These are phyloP conservation scores for Tetratostichococcus sp. DNA, from an alignment of 139 green algal species.

Conservation along the genomic window DNA sequence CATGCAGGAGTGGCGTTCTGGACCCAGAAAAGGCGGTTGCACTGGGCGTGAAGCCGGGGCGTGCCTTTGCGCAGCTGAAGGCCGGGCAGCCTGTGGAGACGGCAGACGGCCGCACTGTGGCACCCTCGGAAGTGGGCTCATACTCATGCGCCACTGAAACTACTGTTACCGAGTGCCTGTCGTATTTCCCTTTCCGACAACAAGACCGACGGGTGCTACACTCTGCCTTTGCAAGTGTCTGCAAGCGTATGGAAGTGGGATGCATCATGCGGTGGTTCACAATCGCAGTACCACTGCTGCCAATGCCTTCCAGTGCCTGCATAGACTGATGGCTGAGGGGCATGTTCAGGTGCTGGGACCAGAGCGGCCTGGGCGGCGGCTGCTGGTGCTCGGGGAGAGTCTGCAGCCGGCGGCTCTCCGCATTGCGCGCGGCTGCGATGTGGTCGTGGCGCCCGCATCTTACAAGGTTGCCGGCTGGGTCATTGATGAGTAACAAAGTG, in stretches of 20 bases:
- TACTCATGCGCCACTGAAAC: too few relatives aligned
- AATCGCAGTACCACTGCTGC: too few relatives aligned
- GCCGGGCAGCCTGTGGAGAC: constrained; percentile 12
- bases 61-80: constrained; percentile 23
- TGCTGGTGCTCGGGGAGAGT: background rate
- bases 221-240: too few relatives aligned
- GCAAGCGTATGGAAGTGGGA: too few relatives aligned
- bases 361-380: background rate
- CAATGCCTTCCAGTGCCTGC: too few relatives aligned
- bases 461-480: background rate
- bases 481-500: too few relatives aligned
- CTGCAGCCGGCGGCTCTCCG: background rate
- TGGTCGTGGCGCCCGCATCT: background rate
- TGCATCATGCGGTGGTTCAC: too few relatives aligned
- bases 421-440: too few relatives aligned
- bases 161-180: too few relatives aligned
- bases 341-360: background rate
- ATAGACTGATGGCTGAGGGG: too few relatives aligned
- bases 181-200: too few relatives aligned
- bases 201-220: too few relatives aligned
- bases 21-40: constrained; percentile 8
- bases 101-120: constrained; percentile 2
- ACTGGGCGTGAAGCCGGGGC: constrained; percentile 21
- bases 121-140: background rate
- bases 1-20: constrained; percentile 21